Evolutionary conservation across 345 rosid species (phyloP).

Genomic region (Gossypium ekmanianum): DNA sequence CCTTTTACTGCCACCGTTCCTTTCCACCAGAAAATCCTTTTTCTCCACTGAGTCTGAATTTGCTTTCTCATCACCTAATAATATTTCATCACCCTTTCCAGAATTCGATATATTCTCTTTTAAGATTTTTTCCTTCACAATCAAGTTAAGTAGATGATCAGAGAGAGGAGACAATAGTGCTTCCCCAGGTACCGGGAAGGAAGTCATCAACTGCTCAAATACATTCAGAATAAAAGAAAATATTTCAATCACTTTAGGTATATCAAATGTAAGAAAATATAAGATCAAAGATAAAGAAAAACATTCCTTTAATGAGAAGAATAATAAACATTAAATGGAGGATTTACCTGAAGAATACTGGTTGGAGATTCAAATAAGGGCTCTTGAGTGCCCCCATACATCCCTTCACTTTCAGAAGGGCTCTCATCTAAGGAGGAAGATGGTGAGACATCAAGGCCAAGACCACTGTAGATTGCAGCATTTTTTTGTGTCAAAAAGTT

Average conservation of each 20-base stretch:
- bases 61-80: conserved; percentile 36
- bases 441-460: conserved; percentile 73
- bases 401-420: conserved; percentile 65
- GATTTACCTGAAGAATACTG: conserved; percentile 62
- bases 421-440: conserved; percentile 67
- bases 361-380: conserved; percentile 56
- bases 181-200: conserved; percentile 47
- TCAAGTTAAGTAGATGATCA: conserved; percentile 49
- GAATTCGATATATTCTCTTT: conserved; percentile 42
- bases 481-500: conserved; percentile 64
- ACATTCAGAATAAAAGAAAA: conserved; percentile 19
- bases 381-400: conserved; percentile 44
- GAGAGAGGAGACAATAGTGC: conserved; percentile 78
- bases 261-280: conserved; percentile 8
- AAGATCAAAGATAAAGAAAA: conserved; percentile 8
- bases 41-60: conserved; percentile 38
- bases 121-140: conserved; percentile 33
- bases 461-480: conserved; percentile 64
- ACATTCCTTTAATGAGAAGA: not conserved
- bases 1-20: conserved; percentile 31
- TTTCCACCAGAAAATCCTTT: conserved; percentile 33
- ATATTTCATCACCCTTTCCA: conserved; percentile 39
- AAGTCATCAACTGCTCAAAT: conserved; percentile 71
- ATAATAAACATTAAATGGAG: conserved; percentile 20
- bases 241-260: conserved; percentile 20